These are phyloP conservation scores for Nymphaea thermarum DNA, from an alignment of 164 flowering plant species.

Conservation along the genomic window DNA sequence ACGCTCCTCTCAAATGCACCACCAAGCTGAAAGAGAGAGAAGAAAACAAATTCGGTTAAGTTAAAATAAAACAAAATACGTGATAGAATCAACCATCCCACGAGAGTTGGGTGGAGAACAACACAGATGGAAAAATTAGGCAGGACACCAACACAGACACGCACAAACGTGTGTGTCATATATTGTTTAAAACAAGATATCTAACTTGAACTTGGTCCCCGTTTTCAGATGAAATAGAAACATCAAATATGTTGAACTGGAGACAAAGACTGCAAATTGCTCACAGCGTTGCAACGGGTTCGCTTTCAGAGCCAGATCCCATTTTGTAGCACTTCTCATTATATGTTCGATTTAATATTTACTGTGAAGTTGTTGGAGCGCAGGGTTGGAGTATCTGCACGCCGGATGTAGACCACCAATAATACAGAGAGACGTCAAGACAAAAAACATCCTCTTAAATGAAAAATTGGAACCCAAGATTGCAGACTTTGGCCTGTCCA, in stretches of 20 bases:
- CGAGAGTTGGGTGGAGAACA: too few species aligned
- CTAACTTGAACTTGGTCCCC: too few species aligned
- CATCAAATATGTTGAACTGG: not conserved
- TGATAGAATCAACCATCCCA: too few species aligned
- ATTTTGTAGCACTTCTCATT: not conserved
- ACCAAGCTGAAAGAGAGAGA: too few species aligned
- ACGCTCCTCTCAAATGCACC: too few species aligned
- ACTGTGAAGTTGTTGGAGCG: not conserved
- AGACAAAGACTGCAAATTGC: not conserved
- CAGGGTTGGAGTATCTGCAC: constrained; percentile 1
- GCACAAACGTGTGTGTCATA: too few species aligned
- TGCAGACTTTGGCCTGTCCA: constrained; percentile 2
- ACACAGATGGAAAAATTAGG: too few species aligned
- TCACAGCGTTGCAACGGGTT: not conserved
- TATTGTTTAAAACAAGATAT: too few species aligned
- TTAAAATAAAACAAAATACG: too few species aligned
- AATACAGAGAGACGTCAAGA: constrained; percentile 4
- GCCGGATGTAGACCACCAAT: constrained; percentile 3
- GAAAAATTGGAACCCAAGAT: constrained; percentile 4
- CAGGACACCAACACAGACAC: too few species aligned
- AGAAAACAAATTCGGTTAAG: too few species aligned
- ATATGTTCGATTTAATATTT: not conserved
- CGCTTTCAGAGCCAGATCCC: not conserved
- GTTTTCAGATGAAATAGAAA: too few species aligned
- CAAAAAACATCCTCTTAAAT: constrained; percentile 4